Base-by-base conservation (phyloP, 2,329 filamentous ascomycete species). In the Trichoderma afroharzianum region DNA sequence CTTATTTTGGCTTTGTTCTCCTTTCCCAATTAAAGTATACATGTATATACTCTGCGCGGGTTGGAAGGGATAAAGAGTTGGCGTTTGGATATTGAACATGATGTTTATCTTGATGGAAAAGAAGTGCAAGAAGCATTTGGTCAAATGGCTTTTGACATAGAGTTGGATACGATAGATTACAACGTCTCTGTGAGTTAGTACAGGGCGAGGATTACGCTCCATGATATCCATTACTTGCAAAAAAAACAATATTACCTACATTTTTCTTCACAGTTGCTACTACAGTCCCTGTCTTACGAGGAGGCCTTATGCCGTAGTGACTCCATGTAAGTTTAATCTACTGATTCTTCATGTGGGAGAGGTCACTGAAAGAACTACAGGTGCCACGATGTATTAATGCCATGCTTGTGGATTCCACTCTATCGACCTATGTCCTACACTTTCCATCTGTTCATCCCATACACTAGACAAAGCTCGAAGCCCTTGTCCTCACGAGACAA, bases 51-150 rank as follows among this genome's bases (percentile, higher is more conserved):
- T 33, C 8, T 32, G 12, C 57, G 21, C 14, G n/a, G 30, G 28
- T n/a, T n/a, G 36, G 26, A n/a, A 59, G 30, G 63, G 33, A 21
- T 53, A 55, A 39, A 55, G 24, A 59, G 53, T 68, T 30, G 64
- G 64, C 64, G 64, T 68, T 68, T 68, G 64, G 64, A 68, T 32
- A 68, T 18, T 21, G 43, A 50, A 47, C 18, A 32, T 39, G 18
- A 43, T 30, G 5, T 43, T 57, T 57, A 28, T 15, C 43, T 36
- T 28, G 14, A 53, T 32, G 26, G 15, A 32, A 32, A 50, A 32
- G 39, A 63, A 47, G 7, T 14, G 3, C 61, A 18, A 28, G 21
- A 39, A 39, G 50, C 21, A 57, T 39, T 55, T 39, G 21, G 28
- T 36, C 32, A 39, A 61, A 39, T 43, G 50, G 63, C 50, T 39